phyloP scores from a whole-genome alignment of 2,329 filamentous ascomycete species.

The Claviceps sorghi region DNA sequence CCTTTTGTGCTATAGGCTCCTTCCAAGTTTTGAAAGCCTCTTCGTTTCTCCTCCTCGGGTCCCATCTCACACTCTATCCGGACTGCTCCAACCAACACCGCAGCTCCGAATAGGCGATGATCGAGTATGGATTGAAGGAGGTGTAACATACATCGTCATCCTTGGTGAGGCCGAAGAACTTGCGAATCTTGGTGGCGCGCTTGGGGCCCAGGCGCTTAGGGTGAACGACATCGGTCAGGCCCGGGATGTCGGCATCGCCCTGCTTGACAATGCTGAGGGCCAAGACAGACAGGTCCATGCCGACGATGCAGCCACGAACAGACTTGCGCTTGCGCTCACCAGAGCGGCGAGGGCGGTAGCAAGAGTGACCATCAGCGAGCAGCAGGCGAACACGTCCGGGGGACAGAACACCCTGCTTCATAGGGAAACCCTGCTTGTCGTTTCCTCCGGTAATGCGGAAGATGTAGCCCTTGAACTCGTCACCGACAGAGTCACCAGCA shows the following conservation, averaged over 20 bases:
- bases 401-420: constrained; percentile 99
- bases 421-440: constrained; percentile 99
- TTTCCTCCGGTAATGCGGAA: constrained; percentile 99
- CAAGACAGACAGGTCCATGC: constrained; percentile 85
- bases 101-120: constrained; percentile 57
- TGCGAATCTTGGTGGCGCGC: constrained; percentile 99
- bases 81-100: constrained; percentile 28
- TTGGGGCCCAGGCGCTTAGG: constrained; percentile 99
- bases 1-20: background rate
- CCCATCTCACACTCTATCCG: constrained; percentile 46
- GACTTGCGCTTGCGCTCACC: constrained; percentile 99
- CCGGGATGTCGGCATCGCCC: constrained; percentile 86
- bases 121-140: constrained; percentile 37
- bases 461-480: constrained; percentile 99
- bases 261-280: constrained; percentile 96
- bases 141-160: constrained; percentile 93
- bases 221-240: constrained; percentile 93
- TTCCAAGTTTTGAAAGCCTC: background rate
- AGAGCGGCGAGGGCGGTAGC: constrained; percentile 95
- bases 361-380: constrained; percentile 91
- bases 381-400: constrained; percentile 97
- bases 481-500: constrained; percentile 82
- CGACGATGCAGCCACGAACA: constrained; percentile 97
- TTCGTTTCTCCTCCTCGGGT: constrained; percentile 8
- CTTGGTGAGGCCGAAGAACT: constrained; percentile 99